phyloP scores from a whole-genome alignment of 164 flowering plant species.

The Magnolia changhungtana region DNA sequence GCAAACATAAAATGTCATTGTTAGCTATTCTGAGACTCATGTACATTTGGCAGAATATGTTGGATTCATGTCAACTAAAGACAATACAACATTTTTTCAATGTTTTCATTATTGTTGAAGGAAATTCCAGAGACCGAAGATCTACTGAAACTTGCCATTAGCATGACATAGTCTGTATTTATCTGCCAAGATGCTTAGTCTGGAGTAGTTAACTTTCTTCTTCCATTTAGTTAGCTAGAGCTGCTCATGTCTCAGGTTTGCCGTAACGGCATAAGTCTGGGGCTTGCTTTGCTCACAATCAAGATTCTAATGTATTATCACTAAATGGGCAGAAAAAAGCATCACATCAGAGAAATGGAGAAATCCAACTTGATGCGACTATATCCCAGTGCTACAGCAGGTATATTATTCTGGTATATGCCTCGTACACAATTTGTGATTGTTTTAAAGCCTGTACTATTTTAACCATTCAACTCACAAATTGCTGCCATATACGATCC shows the following conservation, averaged over 20 bases:
- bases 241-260: neutral
- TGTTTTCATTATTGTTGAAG: neutral
- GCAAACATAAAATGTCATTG: no score
- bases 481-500: neutral
- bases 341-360: constrained; percentile 38
- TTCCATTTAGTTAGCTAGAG: neutral
- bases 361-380: constrained; percentile 28
- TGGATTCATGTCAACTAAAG: no score
- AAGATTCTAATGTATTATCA: constrained; percentile 1
- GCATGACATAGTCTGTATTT: neutral
- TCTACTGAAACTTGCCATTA: neutral
- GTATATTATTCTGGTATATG: constrained; percentile 29
- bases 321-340: constrained; percentile 48
- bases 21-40: no score
- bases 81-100: no score
- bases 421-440: neutral
- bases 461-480: no score
- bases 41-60: no score
- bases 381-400: constrained; percentile 41
- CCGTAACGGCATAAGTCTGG: neutral
- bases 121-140: neutral
- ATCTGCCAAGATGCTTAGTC: neutral
- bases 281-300: neutral
- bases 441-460: no score
- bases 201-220: neutral